Percentiles rank a stretch among this genome's conserved stretches.
phyloP scores from a whole-genome alignment of 2,329 filamentous ascomycete species.

The Cyclaneusma minus region DNA sequence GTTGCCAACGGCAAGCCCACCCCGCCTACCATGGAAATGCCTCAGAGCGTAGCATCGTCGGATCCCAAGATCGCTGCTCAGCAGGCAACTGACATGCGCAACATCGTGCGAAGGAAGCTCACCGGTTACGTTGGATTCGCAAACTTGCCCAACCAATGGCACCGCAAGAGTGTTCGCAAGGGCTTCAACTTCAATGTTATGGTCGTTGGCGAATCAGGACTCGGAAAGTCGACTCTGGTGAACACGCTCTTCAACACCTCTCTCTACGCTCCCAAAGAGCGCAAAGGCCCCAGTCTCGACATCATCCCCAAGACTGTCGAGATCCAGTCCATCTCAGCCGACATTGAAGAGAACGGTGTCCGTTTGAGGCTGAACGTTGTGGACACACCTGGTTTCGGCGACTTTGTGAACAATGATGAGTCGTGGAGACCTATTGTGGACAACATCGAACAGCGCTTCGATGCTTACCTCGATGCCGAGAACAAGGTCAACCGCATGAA shows the following conservation, averaged over 20 bases:
- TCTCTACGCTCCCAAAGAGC: conserved; percentile 95
- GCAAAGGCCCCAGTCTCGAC: conserved; percentile 90
- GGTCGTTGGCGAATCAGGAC: conserved; percentile 98
- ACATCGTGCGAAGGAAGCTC: conserved; percentile 96
- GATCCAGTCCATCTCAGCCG: conserved; percentile 87
- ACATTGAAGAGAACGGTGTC: conserved; percentile 97
- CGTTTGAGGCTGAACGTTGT: conserved; percentile 92
- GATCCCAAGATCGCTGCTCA: conserved; percentile 21
- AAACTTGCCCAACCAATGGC: conserved; percentile 98
- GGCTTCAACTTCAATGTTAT: conserved; percentile 99
- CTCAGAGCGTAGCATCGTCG: conserved; percentile 19
- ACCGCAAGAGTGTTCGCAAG: conserved; percentile 99
- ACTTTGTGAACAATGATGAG: conserved; percentile 99
- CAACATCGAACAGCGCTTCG: conserved; percentile 98
- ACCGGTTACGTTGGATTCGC: conserved; percentile 98
- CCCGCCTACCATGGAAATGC: conserved; percentile 13
- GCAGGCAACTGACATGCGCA: conserved; percentile 29
- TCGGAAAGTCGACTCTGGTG: conserved; percentile 97
- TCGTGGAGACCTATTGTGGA: conserved; percentile 98
- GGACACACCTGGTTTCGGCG: conserved; percentile 93
- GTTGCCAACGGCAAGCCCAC: conserved; percentile 15
- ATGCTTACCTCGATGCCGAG: conserved; percentile 96
- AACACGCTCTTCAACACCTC: conserved; percentile 99
- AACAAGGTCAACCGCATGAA: conserved; percentile 99
- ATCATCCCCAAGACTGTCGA: conserved; percentile 97